A percentile compares a stretch with the other conserved stretches of the same genome.
phyloP scores from a whole-genome alignment of 2,329 filamentous ascomycete species.

The Curvularia lunata region DNA sequence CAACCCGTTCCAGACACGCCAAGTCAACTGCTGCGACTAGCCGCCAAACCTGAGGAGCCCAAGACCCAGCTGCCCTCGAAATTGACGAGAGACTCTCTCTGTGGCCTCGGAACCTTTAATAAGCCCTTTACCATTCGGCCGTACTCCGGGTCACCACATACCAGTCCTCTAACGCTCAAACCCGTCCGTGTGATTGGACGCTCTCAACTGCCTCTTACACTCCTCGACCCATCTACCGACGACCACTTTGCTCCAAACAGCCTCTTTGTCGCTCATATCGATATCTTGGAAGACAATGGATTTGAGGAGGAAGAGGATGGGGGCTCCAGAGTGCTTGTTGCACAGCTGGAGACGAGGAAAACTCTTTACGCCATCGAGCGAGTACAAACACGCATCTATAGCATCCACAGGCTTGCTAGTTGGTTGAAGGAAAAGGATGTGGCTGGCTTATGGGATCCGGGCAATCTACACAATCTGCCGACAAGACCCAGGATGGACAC shows the following conservation, averaged over 20 bases:
- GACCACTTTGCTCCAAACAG: constrained; percentile 33
- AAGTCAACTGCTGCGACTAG: constrained; percentile 30
- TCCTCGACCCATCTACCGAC: constrained; percentile 43
- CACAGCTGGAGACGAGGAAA: constrained; percentile 59
- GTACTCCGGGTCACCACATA: constrained; percentile 37
- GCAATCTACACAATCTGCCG: constrained; percentile 57
- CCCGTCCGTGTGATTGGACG: constrained; percentile 46
- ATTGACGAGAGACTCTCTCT: constrained; percentile 40
- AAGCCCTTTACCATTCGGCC: constrained; percentile 43
- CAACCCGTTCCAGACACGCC: constrained; percentile 27
- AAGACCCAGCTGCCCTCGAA: constrained; percentile 39
- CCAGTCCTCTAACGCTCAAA: constrained; percentile 40
- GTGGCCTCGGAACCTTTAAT: constrained; percentile 36
- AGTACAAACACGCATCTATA: constrained; percentile 66
- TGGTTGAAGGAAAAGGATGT: constrained; percentile 69
- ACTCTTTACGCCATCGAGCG: constrained; percentile 81
- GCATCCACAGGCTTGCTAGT: constrained; percentile 69
- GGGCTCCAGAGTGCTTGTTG: constrained; percentile 42
- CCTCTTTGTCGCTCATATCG: constrained; percentile 46
- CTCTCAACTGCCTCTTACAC: constrained; percentile 47
- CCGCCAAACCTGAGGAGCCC: constrained; percentile 34
- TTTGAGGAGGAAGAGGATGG: constrained; percentile 6
- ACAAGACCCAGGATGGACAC: constrained; percentile 59
- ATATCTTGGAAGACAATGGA: constrained; percentile 37
- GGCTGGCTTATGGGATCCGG: constrained; percentile 35